These are phyloP conservation scores for Dalechampia spathulata DNA, from an alignment of 441 rosid genomes.

Conservation along the genomic window DNA sequence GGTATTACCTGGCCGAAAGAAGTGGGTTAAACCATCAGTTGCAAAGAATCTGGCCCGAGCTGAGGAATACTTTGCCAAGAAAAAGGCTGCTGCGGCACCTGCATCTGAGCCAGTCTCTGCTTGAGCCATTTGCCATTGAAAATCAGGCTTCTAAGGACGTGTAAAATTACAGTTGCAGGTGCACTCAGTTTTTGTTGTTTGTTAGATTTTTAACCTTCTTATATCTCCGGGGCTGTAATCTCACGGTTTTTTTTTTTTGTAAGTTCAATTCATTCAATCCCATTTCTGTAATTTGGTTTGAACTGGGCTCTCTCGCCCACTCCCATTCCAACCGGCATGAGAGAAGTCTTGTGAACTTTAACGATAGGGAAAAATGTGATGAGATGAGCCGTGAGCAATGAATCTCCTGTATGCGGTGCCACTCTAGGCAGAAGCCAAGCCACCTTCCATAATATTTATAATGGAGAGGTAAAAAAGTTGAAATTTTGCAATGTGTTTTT, in stretches of 20 bases:
- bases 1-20: constrained; percentile 74
- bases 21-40: constrained; percentile 82
- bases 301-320: not conserved
- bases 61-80: constrained; percentile 83
- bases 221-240: not conserved
- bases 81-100: constrained; percentile 45
- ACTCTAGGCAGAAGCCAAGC: no score
- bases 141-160: not conserved
- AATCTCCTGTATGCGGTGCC: no score
- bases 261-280: not conserved
- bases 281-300: not conserved
- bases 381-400: no score
- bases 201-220: not conserved
- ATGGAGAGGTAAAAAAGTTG: no score
- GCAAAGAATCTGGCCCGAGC: constrained; percentile 79
- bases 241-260: not conserved
- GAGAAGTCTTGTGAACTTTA: no score
- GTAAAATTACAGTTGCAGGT: constrained; percentile 6
- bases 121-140: constrained; percentile 13
- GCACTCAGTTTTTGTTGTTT: not conserved
- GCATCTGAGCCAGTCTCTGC: constrained; percentile 40
- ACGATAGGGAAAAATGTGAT: not conserved
- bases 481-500: no score
- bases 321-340: not conserved
- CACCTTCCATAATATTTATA: no score